Percentiles rank a stretch among this genome's conserved stretches.
These are phyloP conservation scores for Rheum nobile DNA, from an alignment of 148 eudicot genomes.

Conservation along the genomic window DNA sequence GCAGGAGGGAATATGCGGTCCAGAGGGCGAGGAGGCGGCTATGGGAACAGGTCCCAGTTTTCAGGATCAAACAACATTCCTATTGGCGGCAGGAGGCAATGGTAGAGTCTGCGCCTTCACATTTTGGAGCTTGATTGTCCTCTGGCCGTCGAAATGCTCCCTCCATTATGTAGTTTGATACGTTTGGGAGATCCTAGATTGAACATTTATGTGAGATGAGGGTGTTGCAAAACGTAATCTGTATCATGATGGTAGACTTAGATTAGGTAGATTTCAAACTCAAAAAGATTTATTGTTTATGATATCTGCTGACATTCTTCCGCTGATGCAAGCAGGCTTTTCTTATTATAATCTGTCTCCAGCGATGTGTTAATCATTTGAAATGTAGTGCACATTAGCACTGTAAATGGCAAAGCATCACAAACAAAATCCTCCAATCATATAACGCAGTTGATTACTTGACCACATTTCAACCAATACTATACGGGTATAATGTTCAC, in stretches of 20 bases:
- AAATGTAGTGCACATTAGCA: too few relatives aligned
- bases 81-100: conserved; percentile 46
- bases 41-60: conserved; percentile 41
- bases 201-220: neutral
- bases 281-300: neutral
- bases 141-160: too few relatives aligned
- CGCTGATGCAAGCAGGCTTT: neutral
- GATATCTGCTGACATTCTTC: neutral
- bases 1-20: conserved; percentile 69
- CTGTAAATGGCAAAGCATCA: too few relatives aligned
- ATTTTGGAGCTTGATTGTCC: neutral
- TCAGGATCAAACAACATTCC: conserved; percentile 67
- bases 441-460: too few relatives aligned
- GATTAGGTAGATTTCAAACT: neutral
- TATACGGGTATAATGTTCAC: too few relatives aligned
- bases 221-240: neutral
- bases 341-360: neutral
- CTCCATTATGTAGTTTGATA: neutral
- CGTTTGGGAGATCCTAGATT: neutral
- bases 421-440: too few relatives aligned
- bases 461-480: too few relatives aligned
- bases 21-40: conserved; percentile 76
- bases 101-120: conserved; percentile 21
- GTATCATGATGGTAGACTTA: conserved; percentile 7
- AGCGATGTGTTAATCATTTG: neutral